Evolutionary conservation across 495 filamentous ascomycete species (phyloP), one percentile per base, ranked within the genome.

Genomic region (Rostrohypoxylon terebratum): DNA sequence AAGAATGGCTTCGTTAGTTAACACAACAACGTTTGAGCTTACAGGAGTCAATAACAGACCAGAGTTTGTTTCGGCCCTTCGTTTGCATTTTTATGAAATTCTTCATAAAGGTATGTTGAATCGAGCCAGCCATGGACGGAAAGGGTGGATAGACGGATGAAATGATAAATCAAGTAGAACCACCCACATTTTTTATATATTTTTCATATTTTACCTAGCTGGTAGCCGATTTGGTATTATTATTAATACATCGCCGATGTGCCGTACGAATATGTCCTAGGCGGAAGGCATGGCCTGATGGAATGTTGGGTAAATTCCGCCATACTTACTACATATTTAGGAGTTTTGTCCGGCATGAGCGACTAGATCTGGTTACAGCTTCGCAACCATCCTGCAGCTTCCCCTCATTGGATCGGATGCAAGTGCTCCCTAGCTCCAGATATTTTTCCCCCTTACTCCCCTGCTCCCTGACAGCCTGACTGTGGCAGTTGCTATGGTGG

Each of bases 401-500:
- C 71, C 71, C 66, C 65, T 74, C 62, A 74, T 69, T 74, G 51
- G 62, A 66, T 63, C 71, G 71, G 71, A 69, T 69, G 71, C 62
- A 74, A 45, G 71, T 62, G 71, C 63, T 74, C 71, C 71, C 62
- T 69, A 66, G 61, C 61, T 66, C 33, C 42, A 45, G 42, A 18
- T 45, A 45, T 45, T 45, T 48, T 40, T 40, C 42, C 4, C 36
- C 33, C 55, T 65, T 54, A 21, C 57, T 59, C 58, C 70, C 65
- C 47, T 44, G 44, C 34, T 69, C 16, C 38, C 60, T 69, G 55
- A 14, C 36, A 25, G 42, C 38, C 60, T 69, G 55, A 8, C 25
- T 16, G 42, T 59, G 55, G 51, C 31, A 55, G 51, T 55, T 55
- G 51, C 51, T 55, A 55, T 59, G 33, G 21, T n/a, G n/a, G 36